Conservation (phyloP, 225 moss, liverwort and hornwort genomes). For the Bryum argenteum region DNA sequence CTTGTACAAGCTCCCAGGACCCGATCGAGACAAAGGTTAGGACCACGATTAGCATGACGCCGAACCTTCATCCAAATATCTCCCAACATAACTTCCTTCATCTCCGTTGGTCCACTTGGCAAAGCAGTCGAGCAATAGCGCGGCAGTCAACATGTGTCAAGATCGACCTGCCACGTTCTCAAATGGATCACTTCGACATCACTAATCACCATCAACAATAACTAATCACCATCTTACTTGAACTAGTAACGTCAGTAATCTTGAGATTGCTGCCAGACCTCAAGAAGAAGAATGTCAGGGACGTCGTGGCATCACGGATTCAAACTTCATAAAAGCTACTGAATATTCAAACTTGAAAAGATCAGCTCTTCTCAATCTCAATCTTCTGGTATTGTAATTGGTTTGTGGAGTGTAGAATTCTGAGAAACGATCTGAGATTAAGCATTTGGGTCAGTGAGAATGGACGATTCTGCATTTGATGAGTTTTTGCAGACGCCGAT, state of each 20-base stretch:
- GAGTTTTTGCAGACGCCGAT: conserved; percentile 62
- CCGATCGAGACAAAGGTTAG: too few relatives aligned
- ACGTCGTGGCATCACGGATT: neutral
- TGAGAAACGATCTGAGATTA: neutral
- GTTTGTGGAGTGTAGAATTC: neutral
- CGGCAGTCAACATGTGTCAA: conserved; percentile 22
- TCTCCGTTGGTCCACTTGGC: conserved; percentile 27
- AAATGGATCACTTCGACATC: neutral
- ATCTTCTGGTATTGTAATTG: neutral
- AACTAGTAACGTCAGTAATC: neutral
- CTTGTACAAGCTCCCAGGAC: too few relatives aligned
- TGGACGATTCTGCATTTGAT: conserved; percentile 48
- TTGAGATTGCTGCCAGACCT: too few relatives aligned
- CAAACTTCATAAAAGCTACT: conserved; percentile 3
- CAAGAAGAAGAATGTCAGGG: neutral
- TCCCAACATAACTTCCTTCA: neutral
- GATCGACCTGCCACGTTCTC: conserved; percentile 1
- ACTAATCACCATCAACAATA: neutral
- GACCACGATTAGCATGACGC: too few relatives aligned
- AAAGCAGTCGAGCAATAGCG: neutral
- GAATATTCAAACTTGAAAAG: neutral
- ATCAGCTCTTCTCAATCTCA: neutral
- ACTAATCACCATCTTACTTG: neutral
- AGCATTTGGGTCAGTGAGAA: conserved; percentile 1
- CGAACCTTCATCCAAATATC: neutral